Base-by-base conservation (phyloP, 495 filamentous ascomycete species). In the Talaromyces thailandensis region DNA sequence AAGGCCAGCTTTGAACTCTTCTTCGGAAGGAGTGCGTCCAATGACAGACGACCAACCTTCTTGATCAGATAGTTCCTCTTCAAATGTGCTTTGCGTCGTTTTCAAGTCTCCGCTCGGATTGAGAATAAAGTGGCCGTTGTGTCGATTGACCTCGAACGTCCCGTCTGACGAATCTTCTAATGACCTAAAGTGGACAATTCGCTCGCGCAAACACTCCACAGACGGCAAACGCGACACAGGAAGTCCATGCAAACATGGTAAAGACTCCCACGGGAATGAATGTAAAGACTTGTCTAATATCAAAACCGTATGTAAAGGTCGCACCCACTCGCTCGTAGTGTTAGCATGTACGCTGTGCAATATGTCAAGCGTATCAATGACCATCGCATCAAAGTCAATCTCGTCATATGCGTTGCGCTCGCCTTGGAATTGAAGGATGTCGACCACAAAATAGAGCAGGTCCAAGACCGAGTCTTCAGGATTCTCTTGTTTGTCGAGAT, bases 401-500 rank as follows among this genome's bases (percentile, higher is more conserved):
- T 98, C 94, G 69, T 98, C 95, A 75, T 96, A 97, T 2, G 95
- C 94, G 71, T 98, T 98, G 31, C 86, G 83, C 73, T 98, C 94
- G 2, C 94, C 94, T 65, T 95, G 90, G 73, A 98, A 98, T 73
- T 98, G 95, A 28, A 98, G 76, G 56, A 98, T 93, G 70, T 98
- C 94, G 4, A 98, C 86, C 8, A 98, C 90, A 68, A 97, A 98
- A 72, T 96, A 96, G 0, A 98, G 81, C 55, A 98, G 75, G 70
- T 98, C 94, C 66, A 86, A 90, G 48, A 98, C 70, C 0, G 86
- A 84, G 65, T 98, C 94, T 59, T 96, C 92, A 2, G 93, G 79
- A 62, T 96, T 93, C 56, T 84, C 83, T 1, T 85, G 82, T 4
- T 79, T 76, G 1, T 79, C 82, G 3, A 91, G 82, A 68, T 90